These are phyloP conservation scores for Saprolegnia parasitica DNA, from an alignment of 352 stramenopile genomes.

Conservation along the genomic window DNA sequence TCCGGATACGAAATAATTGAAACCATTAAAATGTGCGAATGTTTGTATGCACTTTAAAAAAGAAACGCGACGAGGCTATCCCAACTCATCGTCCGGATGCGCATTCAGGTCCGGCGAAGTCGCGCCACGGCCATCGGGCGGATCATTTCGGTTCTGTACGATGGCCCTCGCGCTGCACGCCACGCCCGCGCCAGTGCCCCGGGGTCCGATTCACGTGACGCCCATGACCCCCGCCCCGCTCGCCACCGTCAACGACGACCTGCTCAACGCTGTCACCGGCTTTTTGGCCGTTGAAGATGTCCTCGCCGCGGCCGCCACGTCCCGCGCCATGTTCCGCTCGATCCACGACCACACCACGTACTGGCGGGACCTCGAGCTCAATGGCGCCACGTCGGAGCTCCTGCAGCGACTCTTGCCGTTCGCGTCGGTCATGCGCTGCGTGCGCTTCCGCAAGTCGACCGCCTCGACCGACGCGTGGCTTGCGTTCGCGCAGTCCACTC, in stretches of 20 bases:
- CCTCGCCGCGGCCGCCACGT: not conserved
- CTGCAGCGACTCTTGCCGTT: slow-evolving; percentile 13
- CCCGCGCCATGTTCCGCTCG: not conserved
- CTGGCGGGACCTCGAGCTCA: slow-evolving; percentile 16
- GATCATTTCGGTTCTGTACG: slow-evolving; percentile 12
- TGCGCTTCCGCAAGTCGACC: slow-evolving; percentile 18
- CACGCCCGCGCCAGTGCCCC: not conserved
- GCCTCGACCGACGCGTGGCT: slow-evolving; percentile 26
- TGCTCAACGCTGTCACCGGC: slow-evolving; percentile 1
- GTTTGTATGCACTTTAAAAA: no score
- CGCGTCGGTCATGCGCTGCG: slow-evolving; percentile 1
- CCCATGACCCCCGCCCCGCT: not conserved
- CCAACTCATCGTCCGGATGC: not conserved
- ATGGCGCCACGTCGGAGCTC: not conserved
- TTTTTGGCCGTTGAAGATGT: slow-evolving; percentile 22
- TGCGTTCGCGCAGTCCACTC: slow-evolving; percentile 11
- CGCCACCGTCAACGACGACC: slow-evolving; percentile 9
- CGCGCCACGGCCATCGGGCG: not conserved
- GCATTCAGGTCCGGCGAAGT: not conserved
- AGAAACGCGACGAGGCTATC: no score
- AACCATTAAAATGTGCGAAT: no score
- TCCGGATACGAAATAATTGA: no score
- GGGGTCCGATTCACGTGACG: not conserved
- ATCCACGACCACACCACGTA: slow-evolving; percentile 6
- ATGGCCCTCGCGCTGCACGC: slow-evolving; percentile 8